Conservation (phyloP, 225 moss, liverwort and hornwort species). For the Physcomitrium patens region DNA sequence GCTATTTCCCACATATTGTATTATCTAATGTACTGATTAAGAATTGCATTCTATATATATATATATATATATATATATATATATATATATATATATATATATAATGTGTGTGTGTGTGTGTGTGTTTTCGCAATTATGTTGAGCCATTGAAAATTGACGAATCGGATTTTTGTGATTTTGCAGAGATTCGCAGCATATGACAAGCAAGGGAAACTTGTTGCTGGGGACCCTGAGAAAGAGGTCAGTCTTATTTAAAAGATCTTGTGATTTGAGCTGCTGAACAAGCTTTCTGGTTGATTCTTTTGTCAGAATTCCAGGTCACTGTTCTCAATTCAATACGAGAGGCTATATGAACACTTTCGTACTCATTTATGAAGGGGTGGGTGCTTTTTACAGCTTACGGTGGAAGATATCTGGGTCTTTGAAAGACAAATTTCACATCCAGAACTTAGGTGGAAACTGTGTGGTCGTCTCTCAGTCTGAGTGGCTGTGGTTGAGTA, state of each 20-base stretch:
- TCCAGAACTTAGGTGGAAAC: constrained; percentile 73
- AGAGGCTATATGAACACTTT: not conserved
- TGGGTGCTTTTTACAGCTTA: constrained; percentile 50
- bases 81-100: not conserved
- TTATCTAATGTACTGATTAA: not conserved
- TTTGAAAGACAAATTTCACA: constrained; percentile 84
- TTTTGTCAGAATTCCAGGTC: not conserved
- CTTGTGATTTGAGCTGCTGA: not conserved
- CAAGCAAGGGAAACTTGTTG: constrained; percentile 81
- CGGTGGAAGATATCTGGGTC: constrained; percentile 93
- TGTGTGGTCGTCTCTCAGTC: constrained; percentile 74
- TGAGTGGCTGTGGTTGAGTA: constrained; percentile 20
- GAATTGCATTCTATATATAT: not conserved
- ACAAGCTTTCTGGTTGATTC: not conserved
- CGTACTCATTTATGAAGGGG: not conserved
- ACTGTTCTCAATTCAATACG: not conserved
- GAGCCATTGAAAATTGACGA: not conserved
- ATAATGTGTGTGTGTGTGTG: too few relatives aligned
- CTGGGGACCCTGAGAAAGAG: constrained; percentile 87
- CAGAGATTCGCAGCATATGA: constrained; percentile 98
- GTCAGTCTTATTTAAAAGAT: constrained; percentile 37
- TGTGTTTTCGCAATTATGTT: not conserved
- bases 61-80: not conserved
- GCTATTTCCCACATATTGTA: not conserved
- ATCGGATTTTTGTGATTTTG: constrained; percentile 12